Base-by-base conservation (phyloP, 805 yeast species). In the Phaffomyces thermotolerans region DNA sequence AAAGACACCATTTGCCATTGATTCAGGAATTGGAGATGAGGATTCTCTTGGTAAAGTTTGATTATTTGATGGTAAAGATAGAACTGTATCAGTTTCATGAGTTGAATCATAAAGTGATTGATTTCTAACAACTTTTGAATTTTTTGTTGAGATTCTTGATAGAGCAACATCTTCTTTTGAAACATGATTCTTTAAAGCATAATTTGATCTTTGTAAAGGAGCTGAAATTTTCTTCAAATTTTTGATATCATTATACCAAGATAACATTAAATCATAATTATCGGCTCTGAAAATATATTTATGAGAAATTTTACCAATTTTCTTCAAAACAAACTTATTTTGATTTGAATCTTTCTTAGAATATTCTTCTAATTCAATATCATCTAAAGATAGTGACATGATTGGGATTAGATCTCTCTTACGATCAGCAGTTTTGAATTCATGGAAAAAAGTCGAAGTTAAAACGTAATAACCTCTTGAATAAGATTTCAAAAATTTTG, bases 261-360 rank as follows among this genome's bases (percentile, higher is more conserved):
- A 73, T 60, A 82, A 78, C 91, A 89, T 86, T 29, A 74, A 63
- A 35, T 81, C 84, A 54, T 84, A 84, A 39, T 84, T 76, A 56
- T 85, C 93, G n/a, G 95, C 82, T 51, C 95, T 75, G 68, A 91
- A 90, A n/a, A 90, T 93, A 87, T 93, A 88, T 56, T 88, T 89
- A 65, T 90, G 97, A 36, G 88, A 86, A 49, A 87, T 72, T 47
- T 84, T 66, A 13, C 93, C 93, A 48, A 79, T 78, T 50, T 81
- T 80, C 56, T 84, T 86, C 48, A 91, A 68, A 10, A 89, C 85
- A 64, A 91, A 93, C 65, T 89, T 89, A 60, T 79, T 80, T 33
- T 71, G 61, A 41, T 65, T 69, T 24, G 81, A 78, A 51, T 83
- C 87, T 54, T 79, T 79, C 59, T 80, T 79, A 12, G 91, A 79